Base-by-base conservation (phyloP, 306 rosid genomes). In the Crotalaria pallida region DNA sequence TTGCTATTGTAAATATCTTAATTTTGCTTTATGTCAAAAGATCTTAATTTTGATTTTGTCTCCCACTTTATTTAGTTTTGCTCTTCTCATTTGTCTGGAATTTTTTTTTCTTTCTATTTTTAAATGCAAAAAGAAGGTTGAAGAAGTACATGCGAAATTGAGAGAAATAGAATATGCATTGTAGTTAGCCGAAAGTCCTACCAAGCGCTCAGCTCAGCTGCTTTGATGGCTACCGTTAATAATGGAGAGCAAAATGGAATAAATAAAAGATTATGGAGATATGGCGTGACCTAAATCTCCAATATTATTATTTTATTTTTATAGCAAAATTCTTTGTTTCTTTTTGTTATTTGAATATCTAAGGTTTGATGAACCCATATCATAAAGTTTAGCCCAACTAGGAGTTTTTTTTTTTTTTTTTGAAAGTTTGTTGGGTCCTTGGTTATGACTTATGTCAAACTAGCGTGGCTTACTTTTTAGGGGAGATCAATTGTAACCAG, bases 1-100 rank as follows among this genome's bases (percentile, higher is more conserved):
- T 40, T 69, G 68, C 34, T 55, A 63, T 26, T 76, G 74, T 79
- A 82, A 56, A 68, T 65, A 73, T 71, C 67, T 33, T 65, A 58
- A 47, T 65, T 56, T 76, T 5, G 50, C 57, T 73, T 71, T 58
- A 38, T 27, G 26, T 50, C 56, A 69, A 40, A 38, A 81, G 24
- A 67, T 69, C 47, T 29, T 40, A 18, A n/a, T n/a, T n/a, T n/a
- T n/a, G n/a, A 1, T 48, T 56, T n/a, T 73, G 31, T 41, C 26
- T 24, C 1, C 34, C 48, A 47, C 67, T 43, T 51, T 67, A 17
- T 43, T 51, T 67, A 17, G 19, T 22, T 10, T 24, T 57, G 44
- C 51, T 58, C 26, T 58, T 53, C 29, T 15, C 23, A 50, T 41
- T 61, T 19, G 26, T 64, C n/a, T n/a, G n/a, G n/a, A 57, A 3